Base-by-base conservation (phyloP, 495 filamentous ascomycete species). In the Cercophora newfieldiana region DNA sequence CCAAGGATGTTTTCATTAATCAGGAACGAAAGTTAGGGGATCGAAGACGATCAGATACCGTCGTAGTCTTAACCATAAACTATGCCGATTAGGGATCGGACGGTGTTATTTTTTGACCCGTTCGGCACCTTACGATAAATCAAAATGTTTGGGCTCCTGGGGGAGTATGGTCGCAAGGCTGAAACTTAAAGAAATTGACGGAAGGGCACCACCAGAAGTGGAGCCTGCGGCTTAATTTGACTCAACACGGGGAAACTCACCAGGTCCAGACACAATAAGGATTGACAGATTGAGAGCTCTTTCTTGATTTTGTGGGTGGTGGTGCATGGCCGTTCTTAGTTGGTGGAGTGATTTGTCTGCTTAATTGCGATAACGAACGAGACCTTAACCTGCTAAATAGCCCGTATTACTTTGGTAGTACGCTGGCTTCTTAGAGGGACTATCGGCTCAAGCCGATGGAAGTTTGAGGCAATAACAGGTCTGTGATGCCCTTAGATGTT, bases 61-160 rank as follows among this genome's bases (percentile, higher is more conserved):
- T 88, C 83, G 84, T 88, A 88, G 86, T 88, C 85, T 88, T 89
- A 88, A 88, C 85, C 83, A 87, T 88, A 87, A 88, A 87, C 85
- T 87, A 88, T 87, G 83, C 85, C 85, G 82, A 87, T 85, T 87
- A 88, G 84, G 84, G 85, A 88, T 89, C 83, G 84, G 85, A 82
- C 82, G 85, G 83, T 84, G 84, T 86, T 87, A 83, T 82, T 85
- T 86, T 80, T 85, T 88, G 85, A 87, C 85, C 83, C 82, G 81
- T 83, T 88, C 85, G 83, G 83, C 57, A 69, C 84, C 85, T 88
- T 88, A 86, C 85, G 82, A 88, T 83, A 88, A 88, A 89, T 88
- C 84, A 89, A 88, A 88, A 85, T 88, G 80, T 88, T 87, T 89
- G 85, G 85, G 85, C 85, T 87, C 85, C 85, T 82, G 85, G 85